Percentiles rank a stretch among this genome's conserved stretches.
phyloP scores from a whole-genome alignment of 2,329 filamentous ascomycete species.

The Nectriaceae sp. region DNA sequence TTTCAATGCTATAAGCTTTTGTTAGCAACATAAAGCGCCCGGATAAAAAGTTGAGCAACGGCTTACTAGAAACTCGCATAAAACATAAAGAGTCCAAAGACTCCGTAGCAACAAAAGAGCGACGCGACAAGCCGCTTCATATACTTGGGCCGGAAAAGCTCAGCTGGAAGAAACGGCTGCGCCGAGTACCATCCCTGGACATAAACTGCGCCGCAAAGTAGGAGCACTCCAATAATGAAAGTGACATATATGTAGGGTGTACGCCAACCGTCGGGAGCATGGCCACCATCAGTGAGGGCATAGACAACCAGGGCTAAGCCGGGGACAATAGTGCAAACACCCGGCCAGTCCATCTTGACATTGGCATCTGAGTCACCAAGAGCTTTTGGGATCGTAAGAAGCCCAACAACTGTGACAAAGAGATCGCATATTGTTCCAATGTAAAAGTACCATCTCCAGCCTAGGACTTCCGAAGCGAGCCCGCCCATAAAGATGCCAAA shows the following conservation, averaged over 20 bases:
- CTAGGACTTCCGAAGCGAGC: slow-evolving; percentile 58
- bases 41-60: too few species aligned
- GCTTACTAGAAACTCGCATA: slow-evolving; percentile 69
- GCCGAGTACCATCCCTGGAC: slow-evolving; percentile 71
- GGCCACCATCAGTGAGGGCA: slow-evolving; percentile 71
- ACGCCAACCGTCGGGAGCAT: slow-evolving; percentile 69
- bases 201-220: slow-evolving; percentile 64
- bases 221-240: slow-evolving; percentile 61
- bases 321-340: slow-evolving; percentile 59
- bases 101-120: slow-evolving; percentile 68
- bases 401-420: slow-evolving; percentile 47
- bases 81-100: slow-evolving; percentile 67
- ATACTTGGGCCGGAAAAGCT: slow-evolving; percentile 68
- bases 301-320: slow-evolving; percentile 73
- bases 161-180: slow-evolving; percentile 68
- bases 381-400: slow-evolving; percentile 41
- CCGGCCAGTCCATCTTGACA: slow-evolving; percentile 68
- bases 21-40: not conserved
- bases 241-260: slow-evolving; percentile 71
- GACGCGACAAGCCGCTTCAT: slow-evolving; percentile 65
- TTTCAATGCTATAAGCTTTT: slow-evolving; percentile 50
- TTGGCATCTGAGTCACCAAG: slow-evolving; percentile 25
- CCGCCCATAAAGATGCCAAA: slow-evolving; percentile 70
- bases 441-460: slow-evolving; percentile 73
- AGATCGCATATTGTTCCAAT: slow-evolving; percentile 53